Evolutionary conservation across 2,329 filamentous ascomycete genomes (phyloP).

Genomic region (Boeremia exigua): DNA sequence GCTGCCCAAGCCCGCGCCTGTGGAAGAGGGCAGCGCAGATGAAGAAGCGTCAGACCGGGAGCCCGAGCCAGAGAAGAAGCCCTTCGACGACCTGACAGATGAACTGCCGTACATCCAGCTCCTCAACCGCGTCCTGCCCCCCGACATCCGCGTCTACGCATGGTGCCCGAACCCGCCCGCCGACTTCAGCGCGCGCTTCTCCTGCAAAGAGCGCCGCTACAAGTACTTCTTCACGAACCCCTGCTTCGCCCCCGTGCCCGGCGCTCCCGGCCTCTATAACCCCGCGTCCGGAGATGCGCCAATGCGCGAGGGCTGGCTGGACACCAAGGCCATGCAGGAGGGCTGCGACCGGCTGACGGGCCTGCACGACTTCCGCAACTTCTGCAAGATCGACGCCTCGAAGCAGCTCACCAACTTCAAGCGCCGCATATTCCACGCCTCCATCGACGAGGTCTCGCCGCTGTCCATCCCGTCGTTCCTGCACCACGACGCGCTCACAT

Average conservation of each 20-base stretch:
- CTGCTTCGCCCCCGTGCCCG: constrained; percentile 74
- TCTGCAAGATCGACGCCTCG: constrained; percentile 89
- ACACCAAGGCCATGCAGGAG: constrained; percentile 83
- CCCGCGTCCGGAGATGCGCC: background rate
- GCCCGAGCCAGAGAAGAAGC: constrained; percentile 28
- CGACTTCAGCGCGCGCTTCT: constrained; percentile 89
- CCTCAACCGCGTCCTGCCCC: constrained; percentile 85
- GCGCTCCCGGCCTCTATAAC: constrained; percentile 57
- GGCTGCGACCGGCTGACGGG: constrained; percentile 83
- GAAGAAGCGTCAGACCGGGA: constrained; percentile 8
- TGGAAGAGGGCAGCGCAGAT: constrained; percentile 8
- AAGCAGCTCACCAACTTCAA: constrained; percentile 89
- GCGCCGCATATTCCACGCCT: constrained; percentile 78
- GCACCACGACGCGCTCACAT: constrained; percentile 33
- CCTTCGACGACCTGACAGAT: constrained; percentile 73
- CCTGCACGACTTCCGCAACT: constrained; percentile 91
- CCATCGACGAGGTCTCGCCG: constrained; percentile 64
- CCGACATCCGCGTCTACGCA: constrained; percentile 87
- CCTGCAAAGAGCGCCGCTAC: constrained; percentile 88
- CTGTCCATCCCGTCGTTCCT: constrained; percentile 38
- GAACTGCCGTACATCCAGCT: constrained; percentile 85
- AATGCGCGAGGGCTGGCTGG: constrained; percentile 71
- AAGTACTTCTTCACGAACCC: constrained; percentile 98
- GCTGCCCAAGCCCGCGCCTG: constrained; percentile 42
- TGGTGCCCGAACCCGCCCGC: constrained; percentile 86